Evolutionary conservation across 108 stramenopile genomes (phyloP).

Genomic region (Nitzschia sp.): DNA sequence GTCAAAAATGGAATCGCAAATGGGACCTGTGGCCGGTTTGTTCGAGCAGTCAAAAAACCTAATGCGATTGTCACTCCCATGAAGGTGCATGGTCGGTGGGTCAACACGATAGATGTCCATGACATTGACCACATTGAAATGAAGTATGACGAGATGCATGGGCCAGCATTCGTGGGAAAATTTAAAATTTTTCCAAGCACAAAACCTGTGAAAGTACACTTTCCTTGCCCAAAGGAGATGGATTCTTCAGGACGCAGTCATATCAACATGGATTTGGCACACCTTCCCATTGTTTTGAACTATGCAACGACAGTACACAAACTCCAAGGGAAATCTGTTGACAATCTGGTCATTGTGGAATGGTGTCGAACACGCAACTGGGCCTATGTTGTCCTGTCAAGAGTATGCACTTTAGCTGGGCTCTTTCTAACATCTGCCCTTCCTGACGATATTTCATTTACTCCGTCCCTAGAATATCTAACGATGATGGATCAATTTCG

Average conservation of each 20-base stretch:
- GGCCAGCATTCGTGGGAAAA: not conserved
- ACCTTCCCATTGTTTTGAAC: not conserved
- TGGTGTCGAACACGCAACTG: not conserved
- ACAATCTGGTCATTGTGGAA: not conserved
- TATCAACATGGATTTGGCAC: not conserved
- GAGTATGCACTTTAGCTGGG: not conserved
- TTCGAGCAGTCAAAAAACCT: not conserved
- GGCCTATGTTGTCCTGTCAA: not conserved
- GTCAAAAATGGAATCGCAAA: too few relatives aligned
- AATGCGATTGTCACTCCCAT: not conserved
- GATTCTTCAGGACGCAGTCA: not conserved
- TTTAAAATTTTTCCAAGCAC: too few relatives aligned
- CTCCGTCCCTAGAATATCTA: not conserved
- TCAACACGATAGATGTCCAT: not conserved
- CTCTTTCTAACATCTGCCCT: not conserved
- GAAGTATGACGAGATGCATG: not conserved
- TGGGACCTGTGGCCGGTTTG: not conserved
- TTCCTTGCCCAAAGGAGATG: not conserved
- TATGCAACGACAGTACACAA: not conserved
- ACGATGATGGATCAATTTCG: not conserved
- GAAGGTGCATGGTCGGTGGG: not conserved
- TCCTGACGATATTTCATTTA: not conserved
- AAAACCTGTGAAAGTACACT: not conserved
- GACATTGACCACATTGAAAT: not conserved
- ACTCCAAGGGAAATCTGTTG: not conserved